phyloP scores from a whole-genome alignment of 2,329 filamentous ascomycete genomes.

The Leptosphaerulina australis region DNA sequence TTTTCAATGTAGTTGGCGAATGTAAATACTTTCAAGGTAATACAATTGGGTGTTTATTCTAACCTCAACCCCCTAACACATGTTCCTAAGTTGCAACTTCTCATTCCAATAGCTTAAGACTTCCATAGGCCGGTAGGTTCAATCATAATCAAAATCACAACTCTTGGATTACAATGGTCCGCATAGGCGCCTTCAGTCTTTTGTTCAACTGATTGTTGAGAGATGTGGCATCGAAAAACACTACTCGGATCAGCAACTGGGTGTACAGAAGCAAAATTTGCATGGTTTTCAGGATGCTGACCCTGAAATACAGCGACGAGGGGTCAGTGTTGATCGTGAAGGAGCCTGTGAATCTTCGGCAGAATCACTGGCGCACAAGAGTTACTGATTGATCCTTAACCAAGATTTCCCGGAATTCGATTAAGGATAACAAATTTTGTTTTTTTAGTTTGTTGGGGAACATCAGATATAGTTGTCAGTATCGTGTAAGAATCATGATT shows the following conservation, averaged over 20 bases:
- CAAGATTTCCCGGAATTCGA: slow-evolving; percentile 38
- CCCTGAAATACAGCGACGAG: slow-evolving; percentile 35
- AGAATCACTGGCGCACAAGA: slow-evolving; percentile 26
- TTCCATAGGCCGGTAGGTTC: too few relatives aligned
- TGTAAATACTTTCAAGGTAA: slow-evolving; percentile 25
- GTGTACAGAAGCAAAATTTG: slow-evolving; percentile 30
- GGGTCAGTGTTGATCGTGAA: slow-evolving; percentile 34
- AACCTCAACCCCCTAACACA: slow-evolving; percentile 27
- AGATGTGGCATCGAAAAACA: slow-evolving; percentile 26
- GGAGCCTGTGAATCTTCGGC: slow-evolving; percentile 29
- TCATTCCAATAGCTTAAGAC: too few relatives aligned
- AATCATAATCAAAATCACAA: too few relatives aligned
- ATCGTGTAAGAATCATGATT: not conserved
- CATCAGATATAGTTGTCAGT: slow-evolving; percentile 1
- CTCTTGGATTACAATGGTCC: slow-evolving; percentile 30
- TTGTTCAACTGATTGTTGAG: slow-evolving; percentile 23
- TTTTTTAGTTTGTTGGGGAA: slow-evolving; percentile 29
- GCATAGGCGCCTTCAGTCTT: slow-evolving; percentile 27
- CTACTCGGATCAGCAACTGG: slow-evolving; percentile 16
- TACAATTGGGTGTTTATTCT: slow-evolving; percentile 29
- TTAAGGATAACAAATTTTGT: slow-evolving; percentile 28
- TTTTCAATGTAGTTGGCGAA: slow-evolving; percentile 35
- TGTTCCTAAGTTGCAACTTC: slow-evolving; percentile 28
- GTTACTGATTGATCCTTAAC: slow-evolving; percentile 31
- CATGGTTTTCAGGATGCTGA: slow-evolving; percentile 30